Conservation (phyloP, 805 yeast genomes). For the Hermanozyma aechmeae region DNA sequence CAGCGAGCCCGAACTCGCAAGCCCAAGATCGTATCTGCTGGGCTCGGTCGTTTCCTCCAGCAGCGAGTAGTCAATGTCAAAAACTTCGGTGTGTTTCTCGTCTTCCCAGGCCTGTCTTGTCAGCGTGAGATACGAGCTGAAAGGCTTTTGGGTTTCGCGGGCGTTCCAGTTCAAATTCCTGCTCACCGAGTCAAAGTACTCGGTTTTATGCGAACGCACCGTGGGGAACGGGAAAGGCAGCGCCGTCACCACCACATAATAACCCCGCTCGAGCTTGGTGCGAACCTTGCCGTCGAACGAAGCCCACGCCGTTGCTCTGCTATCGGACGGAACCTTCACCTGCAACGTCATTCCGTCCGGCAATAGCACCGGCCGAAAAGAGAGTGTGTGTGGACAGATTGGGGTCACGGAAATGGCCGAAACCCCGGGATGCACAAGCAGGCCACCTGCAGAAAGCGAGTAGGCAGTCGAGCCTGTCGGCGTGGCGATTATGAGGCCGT, state of each 20-base stretch:
- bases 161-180: slow-evolving; percentile 90
- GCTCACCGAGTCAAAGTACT: slow-evolving; percentile 77
- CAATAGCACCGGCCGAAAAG: slow-evolving; percentile 83
- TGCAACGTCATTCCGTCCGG: slow-evolving; percentile 89
- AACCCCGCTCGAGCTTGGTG: slow-evolving; percentile 73
- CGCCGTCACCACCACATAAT: slow-evolving; percentile 76
- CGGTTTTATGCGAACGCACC: slow-evolving; percentile 63
- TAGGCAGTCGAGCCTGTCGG: slow-evolving; percentile 97
- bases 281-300: slow-evolving; percentile 91
- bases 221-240: slow-evolving; percentile 93
- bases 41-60: slow-evolving; percentile 11
- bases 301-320: slow-evolving; percentile 93
- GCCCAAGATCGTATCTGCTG: slow-evolving; percentile 9
- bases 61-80: slow-evolving; percentile 25
- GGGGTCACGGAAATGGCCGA: slow-evolving; percentile 91
- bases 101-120: slow-evolving; percentile 3
- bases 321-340: slow-evolving; percentile 67
- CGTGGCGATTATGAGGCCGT: slow-evolving; percentile 85
- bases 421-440: slow-evolving; percentile 89
- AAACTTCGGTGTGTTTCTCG: slow-evolving; percentile 10
- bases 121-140: slow-evolving; percentile 46
- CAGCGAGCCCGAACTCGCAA: slow-evolving; percentile 12
- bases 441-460: slow-evolving; percentile 91
- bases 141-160: slow-evolving; percentile 80
- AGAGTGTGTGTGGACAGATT: slow-evolving; percentile 90